Evolutionary conservation across 2,329 filamentous ascomycete genomes (phyloP).

Genomic region (Penicillium sp.): DNA sequence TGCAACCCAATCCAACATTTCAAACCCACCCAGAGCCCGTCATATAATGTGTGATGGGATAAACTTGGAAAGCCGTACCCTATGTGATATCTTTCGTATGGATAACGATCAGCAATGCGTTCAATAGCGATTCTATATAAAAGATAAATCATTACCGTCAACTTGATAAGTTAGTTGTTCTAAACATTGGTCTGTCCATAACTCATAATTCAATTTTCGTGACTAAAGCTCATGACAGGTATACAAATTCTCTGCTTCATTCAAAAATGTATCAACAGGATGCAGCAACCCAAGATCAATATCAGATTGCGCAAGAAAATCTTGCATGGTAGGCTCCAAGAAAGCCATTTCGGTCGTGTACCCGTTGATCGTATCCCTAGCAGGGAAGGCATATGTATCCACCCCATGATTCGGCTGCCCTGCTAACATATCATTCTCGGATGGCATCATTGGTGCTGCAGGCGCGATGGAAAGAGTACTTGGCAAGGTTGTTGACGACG

Average conservation of each 20-base stretch:
- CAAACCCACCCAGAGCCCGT: no score
- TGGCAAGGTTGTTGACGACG: constrained; percentile 3
- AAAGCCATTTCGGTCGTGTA: constrained; percentile 42
- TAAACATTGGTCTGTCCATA: neutral
- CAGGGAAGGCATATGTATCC: constrained; percentile 12
- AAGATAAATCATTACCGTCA: no score
- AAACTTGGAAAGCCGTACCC: no score
- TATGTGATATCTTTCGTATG: no score
- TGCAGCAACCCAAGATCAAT: constrained; percentile 37
- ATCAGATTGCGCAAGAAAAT: constrained; percentile 40
- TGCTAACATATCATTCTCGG: constrained; percentile 8
- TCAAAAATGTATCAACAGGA: constrained; percentile 37
- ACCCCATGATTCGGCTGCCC: constrained; percentile 1
- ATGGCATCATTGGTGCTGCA: neutral
- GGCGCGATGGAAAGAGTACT: neutral
- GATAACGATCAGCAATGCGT: no score
- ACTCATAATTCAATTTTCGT: neutral
- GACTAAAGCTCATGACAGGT: constrained; percentile 27
- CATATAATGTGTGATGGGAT: no score
- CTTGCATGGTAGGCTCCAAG: constrained; percentile 41
- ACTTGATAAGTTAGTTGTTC: no score
- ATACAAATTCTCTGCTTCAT: constrained; percentile 34
- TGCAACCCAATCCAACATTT: no score
- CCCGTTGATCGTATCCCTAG: constrained; percentile 27
- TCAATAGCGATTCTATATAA: no score